phyloP scores from a whole-genome alignment of 768 basidiomycete species.

The Pisolithus microcarpus region DNA sequence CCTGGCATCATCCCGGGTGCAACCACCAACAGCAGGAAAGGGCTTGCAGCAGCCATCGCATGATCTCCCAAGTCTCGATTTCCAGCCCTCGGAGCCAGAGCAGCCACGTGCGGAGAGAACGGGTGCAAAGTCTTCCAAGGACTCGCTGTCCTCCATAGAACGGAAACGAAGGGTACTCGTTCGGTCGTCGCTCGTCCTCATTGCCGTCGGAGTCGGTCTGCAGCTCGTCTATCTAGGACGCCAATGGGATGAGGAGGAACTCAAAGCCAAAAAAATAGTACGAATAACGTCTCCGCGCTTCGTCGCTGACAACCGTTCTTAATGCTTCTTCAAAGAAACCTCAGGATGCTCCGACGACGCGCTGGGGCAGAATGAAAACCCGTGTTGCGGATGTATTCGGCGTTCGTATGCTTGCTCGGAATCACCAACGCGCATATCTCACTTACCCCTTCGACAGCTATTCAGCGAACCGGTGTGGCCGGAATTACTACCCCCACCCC shows the following conservation, averaged over 20 bases:
- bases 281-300: slow-evolving; percentile 14
- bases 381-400: slow-evolving; percentile 63
- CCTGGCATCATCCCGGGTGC: slow-evolving; percentile 16
- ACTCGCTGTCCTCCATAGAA: slow-evolving; percentile 75
- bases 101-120: slow-evolving; percentile 46
- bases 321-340: slow-evolving; percentile 35
- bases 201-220: slow-evolving; percentile 50
- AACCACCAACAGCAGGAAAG: slow-evolving; percentile 14
- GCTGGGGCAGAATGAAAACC: slow-evolving; percentile 57
- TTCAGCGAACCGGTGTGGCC: slow-evolving; percentile 93
- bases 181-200: slow-evolving; percentile 44
- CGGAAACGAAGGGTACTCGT: slow-evolving; percentile 52
- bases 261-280: slow-evolving; percentile 57
- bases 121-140: slow-evolving; percentile 72
- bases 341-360: slow-evolving; percentile 52
- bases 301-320: not conserved
- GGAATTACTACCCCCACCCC: slow-evolving; percentile 82
- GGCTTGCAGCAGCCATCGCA: too few species aligned
- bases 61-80: slow-evolving; percentile 52
- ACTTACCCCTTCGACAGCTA: slow-evolving; percentile 39
- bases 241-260: slow-evolving; percentile 71
- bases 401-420: slow-evolving; percentile 34
- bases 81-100: slow-evolving; percentile 46
- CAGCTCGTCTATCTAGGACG: slow-evolving; percentile 64
- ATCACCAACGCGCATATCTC: not conserved